These are phyloP conservation scores for Fusarium sp. DNA, from an alignment of 2,329 filamentous ascomycete genomes.

Conservation along the genomic window DNA sequence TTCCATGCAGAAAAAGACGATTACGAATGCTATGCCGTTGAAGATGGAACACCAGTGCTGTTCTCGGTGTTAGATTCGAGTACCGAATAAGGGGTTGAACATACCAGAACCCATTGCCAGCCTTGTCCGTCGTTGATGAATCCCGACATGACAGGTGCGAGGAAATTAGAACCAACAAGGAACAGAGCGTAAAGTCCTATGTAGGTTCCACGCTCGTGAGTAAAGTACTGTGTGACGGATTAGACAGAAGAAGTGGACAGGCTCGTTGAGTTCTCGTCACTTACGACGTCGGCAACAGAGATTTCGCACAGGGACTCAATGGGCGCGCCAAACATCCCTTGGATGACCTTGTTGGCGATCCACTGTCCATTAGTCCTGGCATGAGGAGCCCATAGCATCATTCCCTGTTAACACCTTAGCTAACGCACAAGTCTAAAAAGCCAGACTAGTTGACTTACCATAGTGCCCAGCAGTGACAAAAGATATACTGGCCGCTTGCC, in stretches of 20 bases:
- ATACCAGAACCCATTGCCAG: conserved; percentile 24
- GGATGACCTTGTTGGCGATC: conserved; percentile 10
- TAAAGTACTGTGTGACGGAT: conserved; percentile 2
- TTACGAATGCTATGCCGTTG: conserved; percentile 3
- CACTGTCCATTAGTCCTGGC: background rate
- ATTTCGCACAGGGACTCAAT: conserved; percentile 11
- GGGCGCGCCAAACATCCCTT: conserved; percentile 9
- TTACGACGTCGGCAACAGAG: background rate
- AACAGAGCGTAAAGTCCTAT: conserved; percentile 14
- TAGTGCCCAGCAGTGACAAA: conserved; percentile 15
- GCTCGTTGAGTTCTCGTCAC: background rate
- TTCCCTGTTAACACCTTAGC: background rate
- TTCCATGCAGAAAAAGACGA: conserved; percentile 15
- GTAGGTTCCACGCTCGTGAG: conserved; percentile 19
- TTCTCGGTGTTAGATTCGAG: background rate
- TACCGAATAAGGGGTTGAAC: background rate
- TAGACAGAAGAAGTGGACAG: background rate
- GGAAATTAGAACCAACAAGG: conserved; percentile 10
- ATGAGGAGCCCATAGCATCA: conserved; percentile 17
- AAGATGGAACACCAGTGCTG: conserved; percentile 25
- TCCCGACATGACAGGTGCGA: conserved; percentile 26
- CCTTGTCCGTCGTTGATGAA: conserved; percentile 23
- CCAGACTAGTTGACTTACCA: background rate
- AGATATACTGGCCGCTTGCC: conserved; percentile 49
- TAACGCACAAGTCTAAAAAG: background rate